Conservation (phyloP, 257 asterid species). For the Primulina eburnea region DNA sequence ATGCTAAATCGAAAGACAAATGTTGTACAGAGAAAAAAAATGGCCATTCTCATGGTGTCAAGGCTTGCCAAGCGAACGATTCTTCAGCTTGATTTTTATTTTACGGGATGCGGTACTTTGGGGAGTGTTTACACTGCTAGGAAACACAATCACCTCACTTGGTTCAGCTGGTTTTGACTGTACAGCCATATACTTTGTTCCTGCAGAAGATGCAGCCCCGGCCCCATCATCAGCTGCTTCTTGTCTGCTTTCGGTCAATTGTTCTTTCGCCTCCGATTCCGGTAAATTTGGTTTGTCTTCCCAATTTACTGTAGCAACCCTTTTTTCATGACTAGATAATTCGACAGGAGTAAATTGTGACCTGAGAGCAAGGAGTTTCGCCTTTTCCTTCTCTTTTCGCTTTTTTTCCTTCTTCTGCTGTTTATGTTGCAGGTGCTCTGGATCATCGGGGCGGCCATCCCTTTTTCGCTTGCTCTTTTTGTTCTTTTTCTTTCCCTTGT, state of each 20-base stretch:
- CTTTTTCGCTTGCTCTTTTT: constrained; percentile 55
- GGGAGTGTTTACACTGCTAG: constrained; percentile 34
- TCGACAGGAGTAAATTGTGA: constrained; percentile 34
- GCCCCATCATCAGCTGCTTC: constrained; percentile 23
- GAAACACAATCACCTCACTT: constrained; percentile 32
- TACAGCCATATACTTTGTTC: constrained; percentile 18
- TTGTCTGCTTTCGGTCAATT: constrained; percentile 28
- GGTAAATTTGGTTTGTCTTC: constrained; percentile 21
- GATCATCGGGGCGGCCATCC: constrained; percentile 44
- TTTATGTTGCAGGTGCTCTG: constrained; percentile 57
- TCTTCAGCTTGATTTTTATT: constrained; percentile 75
- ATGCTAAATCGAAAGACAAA: constrained; percentile 8
- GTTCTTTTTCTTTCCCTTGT: constrained; percentile 43
- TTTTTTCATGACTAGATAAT: constrained; percentile 28
- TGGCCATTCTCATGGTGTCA: constrained; percentile 6
- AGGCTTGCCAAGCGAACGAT: constrained; percentile 52
- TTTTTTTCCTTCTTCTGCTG: constrained; percentile 81
- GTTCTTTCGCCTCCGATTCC: constrained; percentile 23
- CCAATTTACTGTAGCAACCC: constrained; percentile 14
- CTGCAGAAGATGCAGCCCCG: constrained; percentile 29
- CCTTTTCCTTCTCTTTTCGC: constrained; percentile 80
- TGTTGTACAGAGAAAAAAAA: constrained; percentile 3
- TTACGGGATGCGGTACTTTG: constrained; percentile 51
- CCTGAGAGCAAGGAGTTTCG: constrained; percentile 51
- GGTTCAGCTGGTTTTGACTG: constrained; percentile 35